Evolutionary conservation across 108 stramenopile genomes (phyloP), one percentile per base, ranked within the genome.

Genomic region (Cyclotella sp.): DNA sequence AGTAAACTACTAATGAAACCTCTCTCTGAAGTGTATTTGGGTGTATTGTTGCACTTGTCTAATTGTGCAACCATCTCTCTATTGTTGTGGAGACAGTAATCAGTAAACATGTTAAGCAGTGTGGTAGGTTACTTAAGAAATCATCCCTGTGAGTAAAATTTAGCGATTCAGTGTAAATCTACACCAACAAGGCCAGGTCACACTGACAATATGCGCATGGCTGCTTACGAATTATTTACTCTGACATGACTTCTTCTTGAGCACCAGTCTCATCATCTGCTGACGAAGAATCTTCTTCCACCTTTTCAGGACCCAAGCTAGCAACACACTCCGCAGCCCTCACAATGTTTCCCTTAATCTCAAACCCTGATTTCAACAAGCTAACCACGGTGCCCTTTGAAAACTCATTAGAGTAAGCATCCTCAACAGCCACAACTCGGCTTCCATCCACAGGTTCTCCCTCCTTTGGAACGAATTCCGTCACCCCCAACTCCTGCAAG

Each of bases 311-410:
- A 27, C 91, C 91, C 76, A 86, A 69, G 68, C 89, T 91, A 29
- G 63, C 87, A 30, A 94, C 84, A 63, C 77, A 82, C 59, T 82
- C 62, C 0, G 91, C 91, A 69, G 81, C 55, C 88, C 90, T 77
- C 22, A 94, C 73, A 65, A 92, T 86, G 73, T 90, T 92, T 3
- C 91, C 93, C 58, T 79, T 67, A 54, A 94, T 70, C 68, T 94
- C 90, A 74, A 92, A 46, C 68, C 93, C 93, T 10, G 67, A 43
- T 40, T 55, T 73, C 43, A 92, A 78, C 13, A 46, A 29, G 6
- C 80, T 68, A 55, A 94, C 73, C 44, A 92, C 83, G 9, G 75
- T 88, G 19, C 89, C 84, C 66, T 82, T 81, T 16, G 69, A 77
- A 71, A 76, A 57, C 44, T 88, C 85, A n/a, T 79, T 83, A 46